Percentiles rank a stretch among this genome's conserved stretches.
Evolutionary conservation across 2,329 filamentous ascomycete species (phyloP).

Genomic region (Neonectria punicea): DNA sequence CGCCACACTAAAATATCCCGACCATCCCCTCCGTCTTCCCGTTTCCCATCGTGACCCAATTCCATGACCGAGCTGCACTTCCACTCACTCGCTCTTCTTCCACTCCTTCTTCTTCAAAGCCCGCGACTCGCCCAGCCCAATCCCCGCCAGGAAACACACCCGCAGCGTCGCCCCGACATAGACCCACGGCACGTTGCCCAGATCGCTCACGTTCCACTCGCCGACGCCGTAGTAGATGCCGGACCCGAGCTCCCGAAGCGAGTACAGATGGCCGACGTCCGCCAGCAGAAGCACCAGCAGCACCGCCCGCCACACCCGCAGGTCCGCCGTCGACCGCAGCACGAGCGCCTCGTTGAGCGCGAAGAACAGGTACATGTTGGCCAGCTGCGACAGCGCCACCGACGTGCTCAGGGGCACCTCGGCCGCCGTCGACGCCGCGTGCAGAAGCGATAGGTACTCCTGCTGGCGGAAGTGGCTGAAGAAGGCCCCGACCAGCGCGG

Average conservation of each 20-base stretch:
- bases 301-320: constrained; percentile 76
- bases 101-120: constrained; percentile 40
- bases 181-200: constrained; percentile 77
- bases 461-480: constrained; percentile 61
- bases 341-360: constrained; percentile 81
- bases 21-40: background rate
- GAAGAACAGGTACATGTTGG: constrained; percentile 82
- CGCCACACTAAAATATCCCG: constrained; percentile 8
- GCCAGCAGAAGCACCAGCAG: constrained; percentile 75
- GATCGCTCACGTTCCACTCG: constrained; percentile 74
- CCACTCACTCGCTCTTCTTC: constrained; percentile 25
- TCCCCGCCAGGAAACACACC: constrained; percentile 66
- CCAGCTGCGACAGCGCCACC: constrained; percentile 78
- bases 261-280: constrained; percentile 81
- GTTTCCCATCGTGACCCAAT: constrained; percentile 2
- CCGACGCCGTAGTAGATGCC: constrained; percentile 71
- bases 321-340: constrained; percentile 73
- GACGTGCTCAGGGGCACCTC: constrained; percentile 68
- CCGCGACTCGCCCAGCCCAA: constrained; percentile 58
- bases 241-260: constrained; percentile 67
- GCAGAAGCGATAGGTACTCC: constrained; percentile 72
- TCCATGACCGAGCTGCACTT: background rate
- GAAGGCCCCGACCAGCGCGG: constrained; percentile 63
- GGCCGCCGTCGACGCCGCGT: constrained; percentile 58
- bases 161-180: constrained; percentile 72